These are phyloP conservation scores for Cladobotryum mycophilum DNA, from an alignment of 2,329 filamentous ascomycete genomes.

Conservation along the genomic window DNA sequence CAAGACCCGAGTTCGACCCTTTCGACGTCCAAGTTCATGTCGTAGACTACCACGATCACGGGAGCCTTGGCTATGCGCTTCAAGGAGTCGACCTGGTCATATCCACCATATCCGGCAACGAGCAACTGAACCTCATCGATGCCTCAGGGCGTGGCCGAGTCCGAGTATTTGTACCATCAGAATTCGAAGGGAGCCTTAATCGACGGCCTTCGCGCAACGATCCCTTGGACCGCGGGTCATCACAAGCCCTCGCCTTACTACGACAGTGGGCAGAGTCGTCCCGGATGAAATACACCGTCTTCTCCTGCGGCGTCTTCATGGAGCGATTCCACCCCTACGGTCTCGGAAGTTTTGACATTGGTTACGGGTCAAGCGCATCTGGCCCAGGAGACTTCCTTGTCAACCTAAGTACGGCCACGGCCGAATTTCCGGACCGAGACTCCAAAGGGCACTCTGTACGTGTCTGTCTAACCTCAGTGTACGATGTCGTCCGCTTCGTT, in stretches of 20 bases:
- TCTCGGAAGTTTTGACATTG: conserved; percentile 53
- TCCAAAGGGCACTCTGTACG: conserved; percentile 42
- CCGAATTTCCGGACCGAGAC: conserved; percentile 55
- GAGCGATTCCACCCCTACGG: conserved; percentile 67
- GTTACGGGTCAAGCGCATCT: conserved; percentile 45
- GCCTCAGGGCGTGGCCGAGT: conserved; percentile 61
- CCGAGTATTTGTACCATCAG: conserved; percentile 64
- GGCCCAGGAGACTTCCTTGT: conserved; percentile 61
- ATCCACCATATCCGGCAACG: conserved; percentile 61
- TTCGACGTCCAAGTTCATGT: conserved; percentile 59
- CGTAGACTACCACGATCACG: conserved; percentile 58
- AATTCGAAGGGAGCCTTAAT: conserved; percentile 62
- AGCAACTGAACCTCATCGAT: conserved; percentile 66
- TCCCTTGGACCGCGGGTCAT: conserved; percentile 54
- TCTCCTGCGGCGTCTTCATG: conserved; percentile 70
- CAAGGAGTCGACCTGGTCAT: conserved; percentile 68
- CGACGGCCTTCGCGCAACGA: conserved; percentile 47
- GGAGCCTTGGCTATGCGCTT: conserved; percentile 58
- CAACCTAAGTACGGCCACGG: conserved; percentile 50
- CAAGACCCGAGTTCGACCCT: conserved; percentile 46
- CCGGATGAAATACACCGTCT: conserved; percentile 61
- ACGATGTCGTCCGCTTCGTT: conserved; percentile 65
- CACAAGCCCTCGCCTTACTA: conserved; percentile 50
- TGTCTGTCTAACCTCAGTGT: conserved; percentile 61
- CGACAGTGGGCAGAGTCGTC: conserved; percentile 44